Conservation (phyloP, 371 early-diverging fungal species). For the Mucor velutinosus region DNA sequence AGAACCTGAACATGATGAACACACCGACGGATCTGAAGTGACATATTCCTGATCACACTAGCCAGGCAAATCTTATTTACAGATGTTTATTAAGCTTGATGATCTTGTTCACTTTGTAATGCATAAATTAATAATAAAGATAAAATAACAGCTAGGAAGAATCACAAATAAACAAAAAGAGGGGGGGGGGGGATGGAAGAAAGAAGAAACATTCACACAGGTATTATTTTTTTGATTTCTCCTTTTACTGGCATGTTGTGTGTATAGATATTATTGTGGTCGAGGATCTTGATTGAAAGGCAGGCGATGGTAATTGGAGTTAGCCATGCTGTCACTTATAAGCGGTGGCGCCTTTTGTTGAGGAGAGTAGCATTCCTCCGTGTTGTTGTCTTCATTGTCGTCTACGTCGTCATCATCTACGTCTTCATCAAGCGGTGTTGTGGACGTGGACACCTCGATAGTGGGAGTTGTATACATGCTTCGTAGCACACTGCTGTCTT, state of each 20-base stretch:
- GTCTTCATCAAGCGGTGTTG: background rate
- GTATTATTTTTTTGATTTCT: background rate
- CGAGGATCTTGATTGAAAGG: conserved; percentile 8
- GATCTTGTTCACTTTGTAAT: background rate
- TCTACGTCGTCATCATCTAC: background rate
- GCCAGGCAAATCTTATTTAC: background rate
- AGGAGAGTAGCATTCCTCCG: conserved; percentile 14
- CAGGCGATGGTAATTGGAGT: conserved; percentile 11
- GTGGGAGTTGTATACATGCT: background rate
- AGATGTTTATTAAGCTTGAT: background rate
- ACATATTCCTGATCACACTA: background rate
- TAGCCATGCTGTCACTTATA: conserved; percentile 11
- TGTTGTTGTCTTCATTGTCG: background rate
- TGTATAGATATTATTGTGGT: background rate
- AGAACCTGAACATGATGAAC: background rate
- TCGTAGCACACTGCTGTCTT: background rate
- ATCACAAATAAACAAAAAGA: background rate
- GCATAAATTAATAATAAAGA: background rate
- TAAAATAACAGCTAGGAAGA: background rate
- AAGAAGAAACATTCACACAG: background rate
- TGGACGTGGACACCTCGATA: background rate
- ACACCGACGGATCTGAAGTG: background rate
- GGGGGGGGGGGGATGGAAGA: background rate
- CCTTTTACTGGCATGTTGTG: background rate
- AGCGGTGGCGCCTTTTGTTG: conserved; percentile 20